Percentiles rank a stretch among this genome's conserved stretches.
Conservation (phyloP, 495 filamentous ascomycete species). For the Cercophora sp. region DNA sequence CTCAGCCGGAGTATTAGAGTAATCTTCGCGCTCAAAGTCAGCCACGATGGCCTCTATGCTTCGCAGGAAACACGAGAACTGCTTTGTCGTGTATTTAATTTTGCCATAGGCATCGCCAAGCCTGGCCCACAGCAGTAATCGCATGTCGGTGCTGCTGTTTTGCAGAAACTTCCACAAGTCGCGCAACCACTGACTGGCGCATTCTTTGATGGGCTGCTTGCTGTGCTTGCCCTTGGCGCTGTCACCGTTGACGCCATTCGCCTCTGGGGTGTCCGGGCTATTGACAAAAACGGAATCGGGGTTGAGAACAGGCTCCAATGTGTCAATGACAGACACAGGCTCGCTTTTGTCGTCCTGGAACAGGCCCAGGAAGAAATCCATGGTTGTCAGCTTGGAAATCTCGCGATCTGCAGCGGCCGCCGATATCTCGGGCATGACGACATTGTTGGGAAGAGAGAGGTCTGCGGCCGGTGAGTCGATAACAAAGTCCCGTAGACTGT, state of each 20-base stretch:
- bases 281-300: slow-evolving; percentile 53
- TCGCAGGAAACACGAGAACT: slow-evolving; percentile 77
- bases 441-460: slow-evolving; percentile 78
- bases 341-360: slow-evolving; percentile 66
- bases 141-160: slow-evolving; percentile 71
- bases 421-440: slow-evolving; percentile 85
- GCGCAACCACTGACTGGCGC: slow-evolving; percentile 47
- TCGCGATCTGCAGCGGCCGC: slow-evolving; percentile 76
- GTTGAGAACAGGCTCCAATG: slow-evolving; percentile 86
- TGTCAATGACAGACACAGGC: slow-evolving; percentile 80
- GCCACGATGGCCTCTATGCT: slow-evolving; percentile 76
- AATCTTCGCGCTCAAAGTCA: slow-evolving; percentile 63
- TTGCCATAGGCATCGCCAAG: slow-evolving; percentile 80
- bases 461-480: slow-evolving; percentile 30
- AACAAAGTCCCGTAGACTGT: slow-evolving; percentile 53
- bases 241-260: slow-evolving; percentile 8
- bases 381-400: slow-evolving; percentile 84
- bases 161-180: slow-evolving; percentile 84
- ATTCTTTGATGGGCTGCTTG: slow-evolving; percentile 37
- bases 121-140: slow-evolving; percentile 81
- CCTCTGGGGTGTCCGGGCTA: slow-evolving; percentile 11
- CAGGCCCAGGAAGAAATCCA: slow-evolving; percentile 90
- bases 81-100: slow-evolving; percentile 78
- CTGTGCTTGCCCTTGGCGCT: slow-evolving; percentile 16
- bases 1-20: slow-evolving; percentile 55